phyloP scores from a whole-genome alignment of 148 eudicot species.

The Vaccinium vitisidaea region DNA sequence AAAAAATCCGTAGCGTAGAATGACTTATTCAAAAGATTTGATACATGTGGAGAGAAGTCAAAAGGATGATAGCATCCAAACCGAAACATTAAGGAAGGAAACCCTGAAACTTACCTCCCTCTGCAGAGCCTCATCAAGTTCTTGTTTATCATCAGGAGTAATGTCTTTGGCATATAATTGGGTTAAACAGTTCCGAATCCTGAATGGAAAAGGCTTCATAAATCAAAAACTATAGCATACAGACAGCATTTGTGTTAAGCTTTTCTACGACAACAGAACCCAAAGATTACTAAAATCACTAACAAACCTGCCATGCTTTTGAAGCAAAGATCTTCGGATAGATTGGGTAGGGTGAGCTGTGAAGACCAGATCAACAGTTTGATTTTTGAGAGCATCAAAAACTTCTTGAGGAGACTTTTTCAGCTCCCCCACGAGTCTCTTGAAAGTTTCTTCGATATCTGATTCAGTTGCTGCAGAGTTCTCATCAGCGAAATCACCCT shows the following conservation, averaged over 20 bases:
- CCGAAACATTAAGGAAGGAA: neutral
- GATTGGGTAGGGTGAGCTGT: conserved; percentile 99
- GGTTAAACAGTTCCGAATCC: conserved; percentile 84
- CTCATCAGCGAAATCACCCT: conserved; percentile 88
- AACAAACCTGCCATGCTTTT: conserved; percentile 91
- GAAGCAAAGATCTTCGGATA: conserved; percentile 91
- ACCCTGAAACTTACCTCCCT: conserved; percentile 64
- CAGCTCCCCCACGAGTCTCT: conserved; percentile 76
- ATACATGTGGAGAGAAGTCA: neutral
- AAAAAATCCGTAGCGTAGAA: neutral
- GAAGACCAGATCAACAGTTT: conserved; percentile 86
- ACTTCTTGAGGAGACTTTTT: conserved; percentile 90
- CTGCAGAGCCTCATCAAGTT: conserved; percentile 95
- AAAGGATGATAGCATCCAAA: neutral
- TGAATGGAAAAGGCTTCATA: conserved; percentile 15
- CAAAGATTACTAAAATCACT: neutral
- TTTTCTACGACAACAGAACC: neutral
- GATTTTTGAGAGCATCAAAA: conserved; percentile 91
- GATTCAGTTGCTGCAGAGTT: conserved; percentile 86
- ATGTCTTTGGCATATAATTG: conserved; percentile 88
- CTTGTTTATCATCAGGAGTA: conserved; percentile 93
- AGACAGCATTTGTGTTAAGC: neutral
- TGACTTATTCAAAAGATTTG: neutral
- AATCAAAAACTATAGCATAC: neutral
- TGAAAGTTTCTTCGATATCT: conserved; percentile 85